A percentile compares a stretch with the other conserved stretches of the same genome.
Conservation (phyloP, 805 yeast genomes). For the Lachancea waltii region DNA sequence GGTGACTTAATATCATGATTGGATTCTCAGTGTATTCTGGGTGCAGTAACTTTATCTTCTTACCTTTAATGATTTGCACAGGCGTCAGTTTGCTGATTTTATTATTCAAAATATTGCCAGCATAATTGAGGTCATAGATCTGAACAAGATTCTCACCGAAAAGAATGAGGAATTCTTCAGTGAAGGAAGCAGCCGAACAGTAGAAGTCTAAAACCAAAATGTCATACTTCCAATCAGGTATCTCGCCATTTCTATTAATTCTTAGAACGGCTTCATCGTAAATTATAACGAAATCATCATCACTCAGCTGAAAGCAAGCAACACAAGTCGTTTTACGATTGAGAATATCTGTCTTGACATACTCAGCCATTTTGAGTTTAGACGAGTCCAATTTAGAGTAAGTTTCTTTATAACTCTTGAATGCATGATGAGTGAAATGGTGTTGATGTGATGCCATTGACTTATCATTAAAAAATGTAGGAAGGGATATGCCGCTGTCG, state of each 20-base stretch:
- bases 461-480: slow-evolving; percentile 48
- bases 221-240: slow-evolving; percentile 37
- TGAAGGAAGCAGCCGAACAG: slow-evolving; percentile 37
- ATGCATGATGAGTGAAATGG: slow-evolving; percentile 18
- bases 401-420: slow-evolving; percentile 19
- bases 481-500: slow-evolving; percentile 45
- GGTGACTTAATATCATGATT: slow-evolving; percentile 54
- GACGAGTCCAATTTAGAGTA: slow-evolving; percentile 24
- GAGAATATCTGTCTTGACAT: slow-evolving; percentile 36
- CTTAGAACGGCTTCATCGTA: slow-evolving; percentile 68
- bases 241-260: slow-evolving; percentile 51
- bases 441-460: slow-evolving; percentile 12
- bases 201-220: slow-evolving; percentile 39
- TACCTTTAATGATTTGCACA: slow-evolving; percentile 66
- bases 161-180: slow-evolving; percentile 44
- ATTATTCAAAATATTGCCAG: slow-evolving; percentile 35
- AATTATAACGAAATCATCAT: slow-evolving; percentile 51
- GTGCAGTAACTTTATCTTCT: slow-evolving; percentile 48
- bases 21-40: slow-evolving; percentile 34
- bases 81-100: slow-evolving; percentile 37
- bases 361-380: slow-evolving; percentile 29
- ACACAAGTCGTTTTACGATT: slow-evolving; percentile 41
- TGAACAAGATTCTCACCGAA: slow-evolving; percentile 65
- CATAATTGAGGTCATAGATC: slow-evolving; percentile 51
- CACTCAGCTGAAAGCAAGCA: slow-evolving; percentile 56